A percentile compares a stretch with the other conserved stretches of the same genome.
These are phyloP conservation scores for Macrolepiota fuliginosa DNA, from an alignment of 768 basidiomycete species.

Conservation along the genomic window DNA sequence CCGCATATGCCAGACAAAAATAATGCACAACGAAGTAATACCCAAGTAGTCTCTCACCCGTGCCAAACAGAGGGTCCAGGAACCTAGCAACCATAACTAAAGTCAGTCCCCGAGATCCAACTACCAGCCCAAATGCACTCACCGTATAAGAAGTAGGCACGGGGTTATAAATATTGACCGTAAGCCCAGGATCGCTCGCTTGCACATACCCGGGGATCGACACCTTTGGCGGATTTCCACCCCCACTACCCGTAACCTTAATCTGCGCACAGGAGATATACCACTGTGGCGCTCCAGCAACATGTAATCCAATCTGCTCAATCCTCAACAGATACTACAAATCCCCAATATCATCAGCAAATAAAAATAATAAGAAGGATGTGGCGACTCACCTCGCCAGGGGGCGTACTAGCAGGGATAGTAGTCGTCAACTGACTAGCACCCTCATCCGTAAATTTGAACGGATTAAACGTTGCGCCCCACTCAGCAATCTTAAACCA, in stretches of 20 bases:
- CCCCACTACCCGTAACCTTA: slow-evolving; percentile 35
- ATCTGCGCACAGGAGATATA: slow-evolving; percentile 46
- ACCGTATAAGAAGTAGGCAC: slow-evolving; percentile 15
- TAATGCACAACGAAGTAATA: too few species aligned
- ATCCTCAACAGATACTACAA: slow-evolving; percentile 34
- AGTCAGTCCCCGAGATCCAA: background rate
- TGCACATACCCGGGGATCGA: slow-evolving; percentile 40
- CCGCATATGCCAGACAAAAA: background rate
- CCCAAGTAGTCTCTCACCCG: background rate
- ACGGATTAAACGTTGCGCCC: slow-evolving; percentile 1
- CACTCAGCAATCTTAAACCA: slow-evolving; percentile 34
- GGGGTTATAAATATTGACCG: slow-evolving; percentile 24
- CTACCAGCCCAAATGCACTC: background rate
- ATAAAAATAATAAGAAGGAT: slow-evolving; percentile 30
- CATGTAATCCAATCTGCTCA: slow-evolving; percentile 40
- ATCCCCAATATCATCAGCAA: slow-evolving; percentile 18
- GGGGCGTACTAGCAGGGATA: background rate
- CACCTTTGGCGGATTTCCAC: slow-evolving; percentile 38
- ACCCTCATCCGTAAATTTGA: slow-evolving; percentile 34
- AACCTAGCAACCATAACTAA: background rate
- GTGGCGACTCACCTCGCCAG: slow-evolving; percentile 11
- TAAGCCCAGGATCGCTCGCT: slow-evolving; percentile 20
- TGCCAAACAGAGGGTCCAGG: background rate
- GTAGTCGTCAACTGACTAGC: slow-evolving; percentile 15
- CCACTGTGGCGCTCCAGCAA: slow-evolving; percentile 37